Percentiles rank a stretch among this genome's conserved stretches.
These are phyloP conservation scores for Camelina neglecta DNA, from an alignment of 345 rosid species.

Conservation along the genomic window DNA sequence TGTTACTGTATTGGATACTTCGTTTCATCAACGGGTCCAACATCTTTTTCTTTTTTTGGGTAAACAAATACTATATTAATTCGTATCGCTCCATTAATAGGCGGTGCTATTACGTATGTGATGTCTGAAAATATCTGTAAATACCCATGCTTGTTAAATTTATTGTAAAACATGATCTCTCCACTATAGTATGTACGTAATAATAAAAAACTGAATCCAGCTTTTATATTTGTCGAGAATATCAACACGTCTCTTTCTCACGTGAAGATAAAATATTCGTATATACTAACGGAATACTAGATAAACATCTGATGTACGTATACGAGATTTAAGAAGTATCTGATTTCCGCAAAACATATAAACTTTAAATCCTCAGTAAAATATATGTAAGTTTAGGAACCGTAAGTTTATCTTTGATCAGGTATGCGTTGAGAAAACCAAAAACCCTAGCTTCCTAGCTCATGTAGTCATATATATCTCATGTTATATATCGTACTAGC, in stretches of 20 bases:
- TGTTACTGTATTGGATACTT: background rate
- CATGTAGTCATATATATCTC: background rate
- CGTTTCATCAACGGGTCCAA: background rate
- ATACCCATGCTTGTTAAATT: constrained; percentile 29
- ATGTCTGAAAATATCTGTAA: constrained; percentile 34
- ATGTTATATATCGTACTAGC: background rate
- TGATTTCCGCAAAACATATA: background rate
- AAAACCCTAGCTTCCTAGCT: background rate
- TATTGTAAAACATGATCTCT: constrained; percentile 33
- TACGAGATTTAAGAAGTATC: background rate
- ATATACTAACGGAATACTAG: background rate
- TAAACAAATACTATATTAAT: background rate
- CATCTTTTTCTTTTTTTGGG: background rate
- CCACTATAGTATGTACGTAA: constrained; percentile 9
- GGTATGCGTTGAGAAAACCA: background rate
- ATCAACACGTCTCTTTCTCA: constrained; percentile 21
- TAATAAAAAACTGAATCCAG: constrained; percentile 1
- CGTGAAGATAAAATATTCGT: constrained; percentile 14
- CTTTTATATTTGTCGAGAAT: constrained; percentile 23
- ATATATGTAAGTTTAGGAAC: background rate
- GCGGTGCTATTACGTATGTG: constrained; percentile 37
- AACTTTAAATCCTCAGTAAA: background rate
- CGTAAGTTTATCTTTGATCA: background rate
- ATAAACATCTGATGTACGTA: constrained; percentile 14
- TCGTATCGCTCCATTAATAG: constrained; percentile 30